Conservation (phyloP, 768 basidiomycete genomes). For the Leccinum boreale region DNA sequence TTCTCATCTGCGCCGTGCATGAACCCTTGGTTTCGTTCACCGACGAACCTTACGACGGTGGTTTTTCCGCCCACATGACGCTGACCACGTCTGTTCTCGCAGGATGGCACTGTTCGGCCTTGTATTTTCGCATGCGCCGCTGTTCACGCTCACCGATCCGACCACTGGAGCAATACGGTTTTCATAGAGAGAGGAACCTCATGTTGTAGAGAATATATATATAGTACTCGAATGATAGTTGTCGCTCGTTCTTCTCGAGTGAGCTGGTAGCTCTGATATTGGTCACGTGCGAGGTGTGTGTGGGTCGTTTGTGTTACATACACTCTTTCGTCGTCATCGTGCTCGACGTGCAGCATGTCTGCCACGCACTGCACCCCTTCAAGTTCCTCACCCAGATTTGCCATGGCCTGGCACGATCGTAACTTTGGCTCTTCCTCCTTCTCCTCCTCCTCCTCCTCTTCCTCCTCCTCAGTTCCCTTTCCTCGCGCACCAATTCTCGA, state of each 20-base stretch:
- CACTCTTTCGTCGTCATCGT: background rate
- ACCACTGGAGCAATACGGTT: slow-evolving; percentile 30
- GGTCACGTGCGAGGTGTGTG: slow-evolving; percentile 24
- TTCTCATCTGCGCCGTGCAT: slow-evolving; percentile 9
- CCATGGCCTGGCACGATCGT: background rate
- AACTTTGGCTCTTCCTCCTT: background rate
- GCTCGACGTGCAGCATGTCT: slow-evolving; percentile 29
- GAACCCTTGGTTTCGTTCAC: slow-evolving; percentile 18
- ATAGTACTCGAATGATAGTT: slow-evolving; percentile 2
- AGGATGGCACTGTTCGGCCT: slow-evolving; percentile 35
- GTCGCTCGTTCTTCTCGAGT: background rate
- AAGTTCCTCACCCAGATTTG: background rate
- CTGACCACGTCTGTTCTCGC: slow-evolving; percentile 28
- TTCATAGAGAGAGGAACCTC: slow-evolving; percentile 24
- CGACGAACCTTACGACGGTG: slow-evolving; percentile 16
- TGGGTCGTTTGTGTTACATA: slow-evolving; percentile 11
- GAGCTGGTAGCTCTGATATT: slow-evolving; percentile 11
- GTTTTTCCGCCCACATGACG: slow-evolving; percentile 12
- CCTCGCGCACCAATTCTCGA: slow-evolving; percentile 7
- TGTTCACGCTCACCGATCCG: slow-evolving; percentile 33
- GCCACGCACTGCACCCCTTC: slow-evolving; percentile 28
- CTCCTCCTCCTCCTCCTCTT: slow-evolving; percentile 4
- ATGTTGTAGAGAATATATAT: slow-evolving; percentile 20
- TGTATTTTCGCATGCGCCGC: slow-evolving; percentile 29
- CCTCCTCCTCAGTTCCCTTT: slow-evolving; percentile 20